Evolutionary conservation across 192 early-diverging fungal species (phyloP).

Genomic region (Entophlyctis luteolus): DNA sequence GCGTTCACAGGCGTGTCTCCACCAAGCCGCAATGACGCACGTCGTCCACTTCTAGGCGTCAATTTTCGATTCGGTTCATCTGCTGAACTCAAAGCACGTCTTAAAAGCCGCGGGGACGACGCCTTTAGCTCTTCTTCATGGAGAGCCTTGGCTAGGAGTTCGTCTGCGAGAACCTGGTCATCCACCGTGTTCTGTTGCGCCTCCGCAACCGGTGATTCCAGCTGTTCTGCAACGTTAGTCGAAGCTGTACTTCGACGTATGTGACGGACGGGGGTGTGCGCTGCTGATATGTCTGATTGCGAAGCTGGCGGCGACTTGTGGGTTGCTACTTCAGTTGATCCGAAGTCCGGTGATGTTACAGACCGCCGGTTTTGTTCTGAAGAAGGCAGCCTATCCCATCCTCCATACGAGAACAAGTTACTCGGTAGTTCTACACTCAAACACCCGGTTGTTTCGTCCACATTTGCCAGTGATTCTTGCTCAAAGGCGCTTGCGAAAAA

Average conservation of each 20-base stretch:
- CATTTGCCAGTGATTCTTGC: slow-evolving; percentile 11
- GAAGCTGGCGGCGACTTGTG: neutral
- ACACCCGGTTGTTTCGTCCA: slow-evolving; percentile 31
- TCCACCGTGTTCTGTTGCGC: too few relatives aligned
- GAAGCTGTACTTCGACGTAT: neutral
- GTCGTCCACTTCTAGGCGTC: too few relatives aligned
- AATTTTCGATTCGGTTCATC: too few relatives aligned
- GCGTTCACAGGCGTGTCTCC: too few relatives aligned
- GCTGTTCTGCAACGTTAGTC: neutral
- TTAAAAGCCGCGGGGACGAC: neutral
- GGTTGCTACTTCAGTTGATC: neutral
- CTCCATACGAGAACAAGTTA: slow-evolving; percentile 13
- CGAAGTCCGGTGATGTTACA: neutral
- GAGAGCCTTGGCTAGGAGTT: slow-evolving; percentile 17
- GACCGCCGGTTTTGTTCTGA: neutral
- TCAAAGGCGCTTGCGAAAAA: neutral
- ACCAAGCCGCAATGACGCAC: too few relatives aligned
- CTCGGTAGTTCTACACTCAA: slow-evolving; percentile 13
- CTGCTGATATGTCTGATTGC: too few relatives aligned
- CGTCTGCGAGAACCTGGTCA: slow-evolving; percentile 8
- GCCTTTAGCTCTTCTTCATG: slow-evolving; percentile 13
- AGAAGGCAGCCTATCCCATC: neutral
- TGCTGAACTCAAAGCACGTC: too few relatives aligned
- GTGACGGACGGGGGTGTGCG: neutral
- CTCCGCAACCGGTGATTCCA: neutral